These are phyloP conservation scores for Tulasnella sp. DNA, from an alignment of 768 basidiomycete genomes.

Conservation along the genomic window DNA sequence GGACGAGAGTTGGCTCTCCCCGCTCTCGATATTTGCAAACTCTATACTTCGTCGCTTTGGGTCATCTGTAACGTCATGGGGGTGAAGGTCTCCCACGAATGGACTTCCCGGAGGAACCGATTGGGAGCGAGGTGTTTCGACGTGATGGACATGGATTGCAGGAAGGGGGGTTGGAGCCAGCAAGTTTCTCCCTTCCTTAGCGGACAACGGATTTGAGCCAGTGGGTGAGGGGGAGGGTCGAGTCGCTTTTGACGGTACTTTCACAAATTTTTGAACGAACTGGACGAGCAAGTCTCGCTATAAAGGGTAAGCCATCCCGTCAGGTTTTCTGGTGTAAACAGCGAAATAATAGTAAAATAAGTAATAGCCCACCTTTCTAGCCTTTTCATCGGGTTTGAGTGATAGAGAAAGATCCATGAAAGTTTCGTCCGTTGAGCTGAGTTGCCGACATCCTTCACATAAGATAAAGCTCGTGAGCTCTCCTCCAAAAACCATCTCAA, in stretches of 20 bases:
- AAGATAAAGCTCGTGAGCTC: slow-evolving; percentile 84
- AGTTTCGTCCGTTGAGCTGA: slow-evolving; percentile 71
- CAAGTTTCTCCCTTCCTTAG: background rate
- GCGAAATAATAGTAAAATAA: background rate
- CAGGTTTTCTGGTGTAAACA: background rate
- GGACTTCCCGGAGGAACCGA: slow-evolving; percentile 21
- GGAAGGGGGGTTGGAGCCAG: background rate
- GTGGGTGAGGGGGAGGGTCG: background rate
- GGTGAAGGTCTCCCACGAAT: background rate
- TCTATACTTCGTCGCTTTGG: slow-evolving; percentile 41
- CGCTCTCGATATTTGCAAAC: background rate
- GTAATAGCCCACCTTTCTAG: slow-evolving; percentile 43
- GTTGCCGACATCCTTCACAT: slow-evolving; percentile 88
- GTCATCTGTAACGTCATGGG: background rate
- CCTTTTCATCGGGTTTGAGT: slow-evolving; percentile 72
- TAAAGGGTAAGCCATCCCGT: background rate
- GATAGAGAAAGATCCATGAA: slow-evolving; percentile 90
- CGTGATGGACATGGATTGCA: background rate
- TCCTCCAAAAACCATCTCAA: slow-evolving; percentile 88
- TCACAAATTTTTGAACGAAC: slow-evolving; percentile 54
- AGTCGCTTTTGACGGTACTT: background rate
- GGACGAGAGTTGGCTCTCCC: background rate
- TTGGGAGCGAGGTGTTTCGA: slow-evolving; percentile 6
- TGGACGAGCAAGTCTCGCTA: slow-evolving; percentile 64
- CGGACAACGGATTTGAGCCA: background rate